Percentiles rank a stretch among this genome's conserved stretches.
Conservation (phyloP, 257 asterid species). For the Solanum neorickii region DNA sequence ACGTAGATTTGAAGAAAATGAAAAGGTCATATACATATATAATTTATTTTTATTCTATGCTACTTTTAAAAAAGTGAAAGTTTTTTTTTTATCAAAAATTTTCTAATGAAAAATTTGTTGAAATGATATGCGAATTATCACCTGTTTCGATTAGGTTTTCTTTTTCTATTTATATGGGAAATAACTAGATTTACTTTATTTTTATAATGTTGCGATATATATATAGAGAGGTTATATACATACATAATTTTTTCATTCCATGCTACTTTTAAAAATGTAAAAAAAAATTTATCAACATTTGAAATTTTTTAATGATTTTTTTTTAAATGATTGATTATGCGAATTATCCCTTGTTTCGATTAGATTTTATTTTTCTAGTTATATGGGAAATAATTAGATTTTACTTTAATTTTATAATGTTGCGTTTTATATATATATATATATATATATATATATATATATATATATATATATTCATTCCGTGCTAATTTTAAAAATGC, state of each 20-base stretch:
- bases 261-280: not conserved
- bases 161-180: not conserved
- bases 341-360: not conserved
- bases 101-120: not conserved
- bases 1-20: slow-evolving; percentile 5
- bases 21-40: slow-evolving; percentile 24
- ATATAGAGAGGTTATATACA: slow-evolving; percentile 14
- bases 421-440: no score
- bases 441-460: no score
- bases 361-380: not conserved
- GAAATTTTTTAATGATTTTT: not conserved
- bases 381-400: not conserved
- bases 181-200: not conserved
- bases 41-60: no score
- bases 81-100: not conserved
- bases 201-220: not conserved
- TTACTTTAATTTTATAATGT: not conserved
- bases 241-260: not conserved
- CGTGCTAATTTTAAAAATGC: not conserved
- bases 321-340: not conserved
- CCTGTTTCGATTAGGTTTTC: not conserved
- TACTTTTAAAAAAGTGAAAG: not conserved
- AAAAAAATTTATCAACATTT: not conserved
- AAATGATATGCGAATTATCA: not conserved
- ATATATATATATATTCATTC: no score